Percentiles rank a stretch among this genome's conserved stretches.
Evolutionary conservation across 768 basidiomycete genomes (phyloP).

Genomic region (Rhizopogon rudus): DNA sequence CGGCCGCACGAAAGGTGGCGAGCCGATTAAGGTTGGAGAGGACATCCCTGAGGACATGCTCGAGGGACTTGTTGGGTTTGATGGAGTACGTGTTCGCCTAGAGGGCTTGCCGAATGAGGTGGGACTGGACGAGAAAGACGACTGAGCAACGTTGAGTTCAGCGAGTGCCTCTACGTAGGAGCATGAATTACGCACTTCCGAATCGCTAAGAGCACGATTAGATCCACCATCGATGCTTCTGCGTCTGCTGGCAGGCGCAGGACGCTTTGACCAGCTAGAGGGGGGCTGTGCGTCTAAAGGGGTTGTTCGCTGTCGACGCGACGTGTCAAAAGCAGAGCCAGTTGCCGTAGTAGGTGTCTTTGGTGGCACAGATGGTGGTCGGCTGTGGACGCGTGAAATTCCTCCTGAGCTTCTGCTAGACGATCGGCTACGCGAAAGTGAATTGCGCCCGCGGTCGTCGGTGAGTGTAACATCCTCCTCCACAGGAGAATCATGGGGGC

Average conservation of each 20-base stretch:
- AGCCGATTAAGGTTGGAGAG: conserved; percentile 44
- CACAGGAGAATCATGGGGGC: conserved; percentile 29
- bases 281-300: conserved; percentile 58
- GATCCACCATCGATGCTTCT: conserved; percentile 72
- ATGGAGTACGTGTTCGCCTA: conserved; percentile 59
- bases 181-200: conserved; percentile 48
- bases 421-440: conserved; percentile 36
- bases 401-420: conserved; percentile 53
- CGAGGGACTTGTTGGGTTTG: conserved; percentile 53
- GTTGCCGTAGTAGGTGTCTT: conserved; percentile 37
- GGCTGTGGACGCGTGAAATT: conserved; percentile 38
- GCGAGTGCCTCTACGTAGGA: neutral
- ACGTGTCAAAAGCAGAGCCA: conserved; percentile 62
- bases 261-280: conserved; percentile 73
- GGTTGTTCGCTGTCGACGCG: conserved; percentile 64
- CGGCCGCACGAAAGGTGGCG: conserved; percentile 49
- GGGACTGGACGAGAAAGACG: conserved; percentile 32
- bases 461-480: conserved; percentile 31
- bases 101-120: conserved; percentile 39
- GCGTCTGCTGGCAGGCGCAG: conserved; percentile 59
- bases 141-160: conserved; percentile 20
- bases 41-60: conserved; percentile 15
- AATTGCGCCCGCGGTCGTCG: conserved; percentile 35
- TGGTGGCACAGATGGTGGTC: conserved; percentile 57
- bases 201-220: conserved; percentile 52